Evolutionary conservation across 2,329 filamentous ascomycete species (phyloP).

Genomic region (Boeremia lycopersici): DNA sequence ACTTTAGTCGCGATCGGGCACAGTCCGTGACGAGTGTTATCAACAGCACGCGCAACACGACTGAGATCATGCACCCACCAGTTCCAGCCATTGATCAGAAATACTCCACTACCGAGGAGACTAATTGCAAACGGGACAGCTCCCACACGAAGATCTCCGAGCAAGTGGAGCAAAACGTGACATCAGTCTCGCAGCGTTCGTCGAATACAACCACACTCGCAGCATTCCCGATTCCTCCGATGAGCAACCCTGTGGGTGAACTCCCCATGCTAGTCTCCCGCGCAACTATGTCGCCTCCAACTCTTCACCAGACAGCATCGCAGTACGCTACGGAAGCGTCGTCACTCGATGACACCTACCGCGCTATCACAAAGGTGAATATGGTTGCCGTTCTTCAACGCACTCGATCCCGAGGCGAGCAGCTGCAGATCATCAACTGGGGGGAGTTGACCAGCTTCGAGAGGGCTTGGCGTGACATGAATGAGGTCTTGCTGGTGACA

Average conservation of each 20-base stretch:
- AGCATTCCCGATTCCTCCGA: constrained; percentile 18
- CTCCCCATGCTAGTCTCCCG: constrained; percentile 15
- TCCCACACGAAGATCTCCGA: constrained; percentile 1
- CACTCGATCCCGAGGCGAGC: constrained; percentile 18
- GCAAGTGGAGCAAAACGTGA: neutral
- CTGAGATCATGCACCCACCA: constrained; percentile 3
- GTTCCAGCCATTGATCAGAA: neutral
- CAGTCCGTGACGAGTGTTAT: constrained; percentile 4
- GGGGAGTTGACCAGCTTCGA: constrained; percentile 14
- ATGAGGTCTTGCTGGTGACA: constrained; percentile 18
- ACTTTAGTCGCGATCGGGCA: neutral
- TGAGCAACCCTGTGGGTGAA: constrained; percentile 11
- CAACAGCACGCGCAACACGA: neutral
- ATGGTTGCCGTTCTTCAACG: constrained; percentile 15
- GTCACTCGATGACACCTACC: constrained; percentile 11
- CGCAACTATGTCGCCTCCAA: neutral
- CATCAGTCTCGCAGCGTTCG: neutral
- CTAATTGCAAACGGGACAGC: neutral
- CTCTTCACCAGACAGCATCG: neutral
- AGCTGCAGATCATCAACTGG: constrained; percentile 11
- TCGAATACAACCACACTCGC: constrained; percentile 5
- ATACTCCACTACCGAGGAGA: neutral
- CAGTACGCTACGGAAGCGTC: neutral
- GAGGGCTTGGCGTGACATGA: constrained; percentile 25
- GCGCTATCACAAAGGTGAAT: constrained; percentile 12